These are phyloP conservation scores for Pouteria glomerata DNA, from an alignment of 148 eudicot genomes.

Conservation along the genomic window DNA sequence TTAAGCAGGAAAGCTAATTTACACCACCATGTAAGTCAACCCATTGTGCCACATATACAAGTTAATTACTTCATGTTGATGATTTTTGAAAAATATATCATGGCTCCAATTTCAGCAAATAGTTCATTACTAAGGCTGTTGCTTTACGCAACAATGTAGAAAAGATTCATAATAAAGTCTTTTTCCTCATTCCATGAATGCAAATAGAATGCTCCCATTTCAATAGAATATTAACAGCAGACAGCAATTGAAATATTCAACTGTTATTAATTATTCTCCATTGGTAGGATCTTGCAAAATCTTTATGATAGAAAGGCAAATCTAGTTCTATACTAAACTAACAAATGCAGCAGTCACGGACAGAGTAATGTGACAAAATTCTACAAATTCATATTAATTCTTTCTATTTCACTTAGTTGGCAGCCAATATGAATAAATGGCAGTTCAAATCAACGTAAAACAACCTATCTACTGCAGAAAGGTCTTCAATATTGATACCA, in stretches of 20 bases:
- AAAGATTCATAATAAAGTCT: background rate
- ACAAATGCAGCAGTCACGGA: background rate
- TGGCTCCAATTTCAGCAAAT: background rate
- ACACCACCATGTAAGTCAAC: background rate
- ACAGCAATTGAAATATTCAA: too few species aligned
- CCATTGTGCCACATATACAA: background rate
- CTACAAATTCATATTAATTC: background rate
- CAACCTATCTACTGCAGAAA: background rate
- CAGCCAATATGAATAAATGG: background rate
- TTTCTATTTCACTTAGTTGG: background rate
- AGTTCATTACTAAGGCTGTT: background rate
- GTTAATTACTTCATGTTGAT: too few species aligned
- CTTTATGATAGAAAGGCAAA: too few species aligned
- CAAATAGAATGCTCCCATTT: too few species aligned
- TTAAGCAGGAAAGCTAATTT: background rate
- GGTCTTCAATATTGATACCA: background rate
- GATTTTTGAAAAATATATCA: background rate
- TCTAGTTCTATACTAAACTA: background rate
- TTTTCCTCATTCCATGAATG: background rate
- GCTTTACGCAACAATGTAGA: background rate
- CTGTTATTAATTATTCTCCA: too few species aligned
- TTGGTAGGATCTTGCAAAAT: too few species aligned
- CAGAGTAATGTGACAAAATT: background rate
- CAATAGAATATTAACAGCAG: too few species aligned
- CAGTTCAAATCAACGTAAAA: background rate